Percentiles rank a stretch among this genome's conserved stretches.
These are phyloP conservation scores for Colletotrichum sansevieriae DNA, from an alignment of 2,329 filamentous ascomycete genomes.

Conservation along the genomic window DNA sequence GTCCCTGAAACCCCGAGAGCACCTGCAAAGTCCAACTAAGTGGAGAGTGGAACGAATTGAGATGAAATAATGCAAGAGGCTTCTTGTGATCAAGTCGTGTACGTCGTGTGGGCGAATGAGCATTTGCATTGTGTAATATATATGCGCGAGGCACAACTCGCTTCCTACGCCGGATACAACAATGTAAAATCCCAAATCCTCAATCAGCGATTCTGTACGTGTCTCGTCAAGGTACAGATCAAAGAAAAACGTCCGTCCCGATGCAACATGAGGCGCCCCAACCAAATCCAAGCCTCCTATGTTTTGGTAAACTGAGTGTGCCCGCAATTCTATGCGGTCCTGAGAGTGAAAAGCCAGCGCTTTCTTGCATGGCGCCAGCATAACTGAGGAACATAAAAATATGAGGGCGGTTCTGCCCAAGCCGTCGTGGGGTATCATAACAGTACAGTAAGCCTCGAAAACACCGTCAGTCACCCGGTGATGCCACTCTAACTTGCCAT, in stretches of 20 bases:
- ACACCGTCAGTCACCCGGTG: constrained; percentile 36
- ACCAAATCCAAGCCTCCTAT: constrained; percentile 20
- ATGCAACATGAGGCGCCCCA: constrained; percentile 25
- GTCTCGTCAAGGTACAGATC: constrained; percentile 33
- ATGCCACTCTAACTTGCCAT: constrained; percentile 40
- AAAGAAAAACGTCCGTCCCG: constrained; percentile 22
- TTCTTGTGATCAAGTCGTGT: neutral
- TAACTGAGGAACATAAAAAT: constrained; percentile 18
- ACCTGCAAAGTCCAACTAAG: constrained; percentile 54
- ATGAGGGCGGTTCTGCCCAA: constrained; percentile 28
- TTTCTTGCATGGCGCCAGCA: neutral
- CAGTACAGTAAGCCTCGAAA: constrained; percentile 42
- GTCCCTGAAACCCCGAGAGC: constrained; percentile 80
- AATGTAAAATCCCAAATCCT: constrained; percentile 33
- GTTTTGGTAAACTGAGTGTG: constrained; percentile 4
- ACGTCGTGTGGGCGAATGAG: neutral
- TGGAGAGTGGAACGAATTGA: neutral
- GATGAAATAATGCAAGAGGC: constrained; percentile 10
- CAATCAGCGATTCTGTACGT: constrained; percentile 34
- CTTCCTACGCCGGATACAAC: constrained; percentile 18
- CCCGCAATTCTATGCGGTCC: constrained; percentile 11
- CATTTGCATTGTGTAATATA: constrained; percentile 36
- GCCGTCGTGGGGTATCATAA: constrained; percentile 43
- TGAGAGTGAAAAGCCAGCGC: constrained; percentile 7
- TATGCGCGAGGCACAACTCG: constrained; percentile 31